Conservation (phyloP, 257 asterid genomes). For the Fraxinus anomala region DNA sequence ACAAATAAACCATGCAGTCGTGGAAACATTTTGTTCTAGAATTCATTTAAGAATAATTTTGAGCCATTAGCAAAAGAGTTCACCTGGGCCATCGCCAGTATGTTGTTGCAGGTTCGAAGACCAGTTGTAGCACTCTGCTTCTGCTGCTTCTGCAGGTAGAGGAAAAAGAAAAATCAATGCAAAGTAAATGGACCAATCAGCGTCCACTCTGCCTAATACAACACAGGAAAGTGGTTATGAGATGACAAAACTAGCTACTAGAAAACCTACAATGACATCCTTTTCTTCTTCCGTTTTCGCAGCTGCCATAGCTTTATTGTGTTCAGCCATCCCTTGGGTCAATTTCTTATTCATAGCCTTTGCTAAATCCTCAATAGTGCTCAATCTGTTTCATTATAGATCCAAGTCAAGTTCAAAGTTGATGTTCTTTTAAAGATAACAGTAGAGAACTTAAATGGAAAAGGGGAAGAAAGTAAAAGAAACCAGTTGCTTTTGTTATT, state of each 20-base stretch:
- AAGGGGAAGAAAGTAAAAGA: slow-evolving; percentile 2
- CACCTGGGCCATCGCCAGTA: slow-evolving; percentile 80
- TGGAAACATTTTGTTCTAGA: not conserved
- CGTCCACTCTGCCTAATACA: not conserved
- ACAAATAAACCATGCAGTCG: not conserved
- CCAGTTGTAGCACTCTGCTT: slow-evolving; percentile 79
- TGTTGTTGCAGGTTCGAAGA: slow-evolving; percentile 83
- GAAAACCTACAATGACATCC: slow-evolving; percentile 66
- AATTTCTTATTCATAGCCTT: slow-evolving; percentile 83
- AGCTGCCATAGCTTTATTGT: slow-evolving; percentile 84
- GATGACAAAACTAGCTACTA: not conserved
- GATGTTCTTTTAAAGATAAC: not conserved
- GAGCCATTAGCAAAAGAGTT: slow-evolving; percentile 18
- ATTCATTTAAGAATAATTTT: not conserved
- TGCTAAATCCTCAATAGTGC: slow-evolving; percentile 74
- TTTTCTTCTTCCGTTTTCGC: slow-evolving; percentile 88
- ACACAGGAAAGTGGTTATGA: not conserved
- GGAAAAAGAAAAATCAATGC: slow-evolving; percentile 18
- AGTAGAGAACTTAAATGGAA: slow-evolving; percentile 6
- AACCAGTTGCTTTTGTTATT: not conserved
- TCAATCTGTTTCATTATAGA: slow-evolving; percentile 61
- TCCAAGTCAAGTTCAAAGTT: slow-evolving; percentile 29
- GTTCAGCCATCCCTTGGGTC: slow-evolving; percentile 93
- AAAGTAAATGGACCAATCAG: slow-evolving; percentile 9
- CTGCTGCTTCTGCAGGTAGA: slow-evolving; percentile 72